These are phyloP conservation scores for Przewalskia tangutica DNA, from an alignment of 257 asterid genomes.

Conservation along the genomic window DNA sequence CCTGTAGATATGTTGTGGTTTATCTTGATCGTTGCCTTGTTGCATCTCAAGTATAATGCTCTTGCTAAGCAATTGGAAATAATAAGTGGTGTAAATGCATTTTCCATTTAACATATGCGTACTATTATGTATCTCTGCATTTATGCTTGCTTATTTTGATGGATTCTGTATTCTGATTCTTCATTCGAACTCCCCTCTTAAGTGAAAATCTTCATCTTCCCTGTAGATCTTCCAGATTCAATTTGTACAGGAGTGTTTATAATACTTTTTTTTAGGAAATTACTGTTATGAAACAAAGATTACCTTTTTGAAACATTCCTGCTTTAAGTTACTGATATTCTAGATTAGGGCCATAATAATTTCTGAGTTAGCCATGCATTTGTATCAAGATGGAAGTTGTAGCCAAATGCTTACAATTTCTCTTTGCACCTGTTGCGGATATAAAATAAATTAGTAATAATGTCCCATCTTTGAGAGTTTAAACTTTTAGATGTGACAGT, in stretches of 20 bases:
- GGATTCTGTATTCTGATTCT: no score
- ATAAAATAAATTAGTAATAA: neutral
- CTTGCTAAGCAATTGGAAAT: neutral
- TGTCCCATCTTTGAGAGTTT: neutral
- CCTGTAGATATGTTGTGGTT: neutral
- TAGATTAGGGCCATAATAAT: neutral
- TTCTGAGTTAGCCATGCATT: neutral
- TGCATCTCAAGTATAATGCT: neutral
- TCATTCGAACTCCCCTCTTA: neutral
- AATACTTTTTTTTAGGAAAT: neutral
- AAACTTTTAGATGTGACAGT: no score
- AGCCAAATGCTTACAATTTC: neutral
- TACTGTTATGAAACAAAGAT: neutral
- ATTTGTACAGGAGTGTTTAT: neutral
- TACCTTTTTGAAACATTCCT: neutral
- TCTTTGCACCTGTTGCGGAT: neutral
- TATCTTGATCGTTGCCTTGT: neutral
- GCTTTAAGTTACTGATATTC: neutral
- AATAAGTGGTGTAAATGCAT: neutral
- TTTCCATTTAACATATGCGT: neutral
- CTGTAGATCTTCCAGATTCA: neutral
- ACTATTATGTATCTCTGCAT: neutral
- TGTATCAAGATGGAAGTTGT: neutral
- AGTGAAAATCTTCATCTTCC: neutral
- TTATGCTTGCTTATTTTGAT: neutral